These are phyloP conservation scores for Parietaria judaica DNA, from an alignment of 306 rosid species.

Conservation along the genomic window DNA sequence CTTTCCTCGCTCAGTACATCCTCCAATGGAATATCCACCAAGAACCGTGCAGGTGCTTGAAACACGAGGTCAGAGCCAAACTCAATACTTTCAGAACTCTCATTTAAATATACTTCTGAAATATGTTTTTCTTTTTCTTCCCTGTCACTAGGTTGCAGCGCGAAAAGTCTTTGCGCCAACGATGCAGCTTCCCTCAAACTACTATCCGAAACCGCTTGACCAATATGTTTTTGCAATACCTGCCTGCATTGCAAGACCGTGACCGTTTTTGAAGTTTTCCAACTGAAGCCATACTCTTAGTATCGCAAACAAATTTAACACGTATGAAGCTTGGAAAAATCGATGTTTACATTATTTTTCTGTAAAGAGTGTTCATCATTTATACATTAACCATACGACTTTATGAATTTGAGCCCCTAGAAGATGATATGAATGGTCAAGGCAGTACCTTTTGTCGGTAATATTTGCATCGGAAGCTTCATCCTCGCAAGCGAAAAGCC, in stretches of 20 bases:
- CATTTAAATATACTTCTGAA: slow-evolving; percentile 28
- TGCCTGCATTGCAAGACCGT: slow-evolving; percentile 38
- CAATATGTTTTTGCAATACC: slow-evolving; percentile 59
- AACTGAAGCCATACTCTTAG: too few species aligned
- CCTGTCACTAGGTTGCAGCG: slow-evolving; percentile 50
- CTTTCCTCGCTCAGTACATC: slow-evolving; percentile 48
- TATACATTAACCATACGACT: too few species aligned
- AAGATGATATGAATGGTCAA: neutral
- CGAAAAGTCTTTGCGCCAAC: slow-evolving; percentile 45
- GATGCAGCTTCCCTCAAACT: slow-evolving; percentile 60
- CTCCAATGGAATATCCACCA: slow-evolving; percentile 68
- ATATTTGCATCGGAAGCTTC: slow-evolving; percentile 16
- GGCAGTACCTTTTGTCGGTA: slow-evolving; percentile 44
- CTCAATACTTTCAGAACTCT: slow-evolving; percentile 35
- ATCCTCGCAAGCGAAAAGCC: slow-evolving; percentile 33
- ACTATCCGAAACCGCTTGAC: slow-evolving; percentile 53
- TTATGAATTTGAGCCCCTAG: too few species aligned
- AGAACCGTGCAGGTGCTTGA: slow-evolving; percentile 68
- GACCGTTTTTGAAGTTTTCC: slow-evolving; percentile 5
- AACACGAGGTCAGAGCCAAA: slow-evolving; percentile 83
- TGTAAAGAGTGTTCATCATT: too few species aligned
- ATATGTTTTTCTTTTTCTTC: slow-evolving; percentile 14
- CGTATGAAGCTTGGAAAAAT: too few species aligned
- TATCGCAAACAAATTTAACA: too few species aligned
- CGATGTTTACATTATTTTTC: too few species aligned